These are phyloP conservation scores for Solanum phureja DNA, from an alignment of 257 asterid species.

Conservation along the genomic window DNA sequence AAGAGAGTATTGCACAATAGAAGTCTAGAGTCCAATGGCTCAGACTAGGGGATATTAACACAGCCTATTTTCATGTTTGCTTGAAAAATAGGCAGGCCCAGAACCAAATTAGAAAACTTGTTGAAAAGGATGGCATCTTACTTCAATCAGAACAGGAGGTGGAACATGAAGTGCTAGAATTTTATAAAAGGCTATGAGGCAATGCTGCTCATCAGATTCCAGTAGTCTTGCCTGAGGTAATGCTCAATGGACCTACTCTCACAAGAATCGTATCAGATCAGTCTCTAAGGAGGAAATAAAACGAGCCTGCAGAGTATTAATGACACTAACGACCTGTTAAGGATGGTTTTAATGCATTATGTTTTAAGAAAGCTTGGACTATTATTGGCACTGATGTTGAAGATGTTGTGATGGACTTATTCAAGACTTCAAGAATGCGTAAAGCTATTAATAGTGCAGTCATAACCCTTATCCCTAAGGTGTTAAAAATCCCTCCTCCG, in stretches of 20 bases:
- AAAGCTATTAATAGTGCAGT: too few species aligned
- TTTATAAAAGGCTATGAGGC: not conserved
- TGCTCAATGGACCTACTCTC: not conserved
- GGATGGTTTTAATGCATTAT: not conserved
- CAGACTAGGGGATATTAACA: not conserved
- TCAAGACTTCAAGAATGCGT: too few species aligned
- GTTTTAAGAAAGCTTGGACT: not conserved
- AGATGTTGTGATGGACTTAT: too few species aligned
- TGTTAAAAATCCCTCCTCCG: too few species aligned
- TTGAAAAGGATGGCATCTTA: not conserved
- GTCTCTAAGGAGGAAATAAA: not conserved
- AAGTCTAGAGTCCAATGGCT: not conserved
- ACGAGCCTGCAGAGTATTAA: not conserved
- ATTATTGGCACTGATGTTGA: too few species aligned
- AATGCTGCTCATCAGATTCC: not conserved
- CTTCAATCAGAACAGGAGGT: not conserved
- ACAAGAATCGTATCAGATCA: not conserved
- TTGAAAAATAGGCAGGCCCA: not conserved
- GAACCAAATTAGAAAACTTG: not conserved
- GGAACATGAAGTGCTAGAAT: not conserved
- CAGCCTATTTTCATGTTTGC: not conserved
- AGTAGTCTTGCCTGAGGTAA: not conserved
- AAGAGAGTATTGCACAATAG: not conserved
- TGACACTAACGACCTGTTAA: not conserved
- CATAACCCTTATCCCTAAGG: too few species aligned